Evolutionary conservation across 305 asterid genomes (phyloP), one percentile per base, ranked within the genome.

Genomic region (Striga hermonthica): DNA sequence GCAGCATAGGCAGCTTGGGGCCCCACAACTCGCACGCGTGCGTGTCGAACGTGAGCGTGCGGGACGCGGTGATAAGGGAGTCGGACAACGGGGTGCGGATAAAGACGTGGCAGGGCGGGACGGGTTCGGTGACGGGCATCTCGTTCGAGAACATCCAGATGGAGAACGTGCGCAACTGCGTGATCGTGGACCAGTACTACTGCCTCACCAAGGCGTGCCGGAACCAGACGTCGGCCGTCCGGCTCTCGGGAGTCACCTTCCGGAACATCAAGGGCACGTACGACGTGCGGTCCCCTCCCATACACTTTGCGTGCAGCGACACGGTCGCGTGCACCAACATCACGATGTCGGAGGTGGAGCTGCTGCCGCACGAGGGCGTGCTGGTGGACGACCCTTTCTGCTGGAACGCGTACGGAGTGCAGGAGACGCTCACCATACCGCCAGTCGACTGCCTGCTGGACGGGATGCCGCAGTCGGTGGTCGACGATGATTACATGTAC

Each of bases 51-150:
- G 69, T 92, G 69, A 81, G 95, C 0, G 95, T 92, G 9, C 84
- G 93, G 34, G 82, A 89, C 28, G 83, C 81, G 9, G 15, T 87
- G 4, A 84, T 92, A 50, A 77, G 56, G 41, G 91, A 92, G 5
- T 89, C 97, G 0, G 98, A 92, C 71, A 92, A 89, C 34, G 97
- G 97, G 10, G 70, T 92, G 0, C 69, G 96, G 75, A 87, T 92
- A 80, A 92, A 92, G 81, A 92, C 98, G 22, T 92, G 98, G 98
- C 98, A 92, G 57, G 99, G 99, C 10, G 99, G 99, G 11, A 71
- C 95, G 35, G 97, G 99, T 8, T 90, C 97, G 0, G 96, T 93
- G 0, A 38, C 86, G 1, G 85, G 87, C 39, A 76, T 93, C 54
- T 72, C 79, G 40, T 93, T 93, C 44, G 95, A 88, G 70, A 86